phyloP scores from a whole-genome alignment of 2,329 filamentous ascomycete genomes.

The Reticulascus tulasneorum region DNA sequence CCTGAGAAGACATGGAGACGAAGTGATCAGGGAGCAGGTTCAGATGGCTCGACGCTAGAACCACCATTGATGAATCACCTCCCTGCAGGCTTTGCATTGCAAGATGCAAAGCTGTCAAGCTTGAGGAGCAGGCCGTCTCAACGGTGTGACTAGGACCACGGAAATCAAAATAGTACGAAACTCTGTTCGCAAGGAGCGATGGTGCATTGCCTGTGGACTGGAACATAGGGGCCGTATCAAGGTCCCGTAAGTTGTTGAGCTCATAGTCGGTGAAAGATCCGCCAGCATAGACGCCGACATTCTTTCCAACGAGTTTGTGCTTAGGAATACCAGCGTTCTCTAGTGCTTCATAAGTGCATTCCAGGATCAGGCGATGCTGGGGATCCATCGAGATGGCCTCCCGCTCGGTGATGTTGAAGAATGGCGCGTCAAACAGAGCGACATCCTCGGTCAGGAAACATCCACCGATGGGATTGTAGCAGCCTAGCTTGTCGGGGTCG shows the following conservation, averaged over 20 bases:
- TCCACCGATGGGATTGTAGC: too few species aligned
- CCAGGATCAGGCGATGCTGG: slow-evolving; percentile 46
- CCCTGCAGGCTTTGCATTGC: slow-evolving; percentile 43
- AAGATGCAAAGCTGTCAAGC: slow-evolving; percentile 66
- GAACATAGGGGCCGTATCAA: slow-evolving; percentile 28
- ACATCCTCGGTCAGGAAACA: slow-evolving; percentile 42
- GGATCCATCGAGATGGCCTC: slow-evolving; percentile 50
- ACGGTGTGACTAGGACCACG: slow-evolving; percentile 67
- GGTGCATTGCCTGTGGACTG: slow-evolving; percentile 40
- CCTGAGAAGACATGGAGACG: slow-evolving; percentile 32
- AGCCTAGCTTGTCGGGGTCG: too few species aligned
- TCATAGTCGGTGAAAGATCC: slow-evolving; percentile 28
- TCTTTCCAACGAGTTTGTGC: slow-evolving; percentile 29
- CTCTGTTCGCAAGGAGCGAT: slow-evolving; percentile 36
- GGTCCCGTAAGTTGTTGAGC: slow-evolving; percentile 22
- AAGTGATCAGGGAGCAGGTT: slow-evolving; percentile 41
- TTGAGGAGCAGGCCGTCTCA: slow-evolving; percentile 77
- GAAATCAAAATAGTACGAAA: slow-evolving; percentile 71
- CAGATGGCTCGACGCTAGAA: slow-evolving; percentile 43
- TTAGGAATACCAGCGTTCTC: slow-evolving; percentile 48
- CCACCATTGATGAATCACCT: slow-evolving; percentile 40
- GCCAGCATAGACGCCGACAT: slow-evolving; percentile 33
- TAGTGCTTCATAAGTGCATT: slow-evolving; percentile 49
- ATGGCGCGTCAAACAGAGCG: slow-evolving; percentile 44
- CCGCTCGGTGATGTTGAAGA: slow-evolving; percentile 45